Conservation (phyloP, 2,329 filamentous ascomycete genomes). For the Mariannaea sp. region DNA sequence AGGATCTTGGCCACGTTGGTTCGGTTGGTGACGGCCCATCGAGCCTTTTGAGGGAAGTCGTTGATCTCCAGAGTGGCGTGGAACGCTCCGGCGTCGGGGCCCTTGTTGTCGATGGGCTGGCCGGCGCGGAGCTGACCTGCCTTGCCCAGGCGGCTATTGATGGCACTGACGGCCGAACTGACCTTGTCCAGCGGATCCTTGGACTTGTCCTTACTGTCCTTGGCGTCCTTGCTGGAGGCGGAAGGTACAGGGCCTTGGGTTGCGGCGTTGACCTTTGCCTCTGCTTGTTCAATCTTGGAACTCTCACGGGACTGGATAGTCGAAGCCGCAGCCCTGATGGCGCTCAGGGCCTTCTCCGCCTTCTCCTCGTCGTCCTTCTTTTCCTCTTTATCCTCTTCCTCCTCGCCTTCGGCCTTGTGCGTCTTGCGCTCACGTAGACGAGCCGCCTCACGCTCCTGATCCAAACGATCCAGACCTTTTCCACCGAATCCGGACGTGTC, state of each 20-base stretch:
- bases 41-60: constrained; percentile 97
- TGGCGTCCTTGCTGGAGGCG: too few relatives aligned
- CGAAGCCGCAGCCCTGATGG: constrained; percentile 66
- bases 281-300: constrained; percentile 49
- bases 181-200: constrained; percentile 83
- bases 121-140: constrained; percentile 88
- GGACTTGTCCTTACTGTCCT: constrained; percentile 56
- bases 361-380: constrained; percentile 73
- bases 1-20: constrained; percentile 99
- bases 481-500: constrained; percentile 90
- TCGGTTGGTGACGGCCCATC: constrained; percentile 97
- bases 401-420: constrained; percentile 84
- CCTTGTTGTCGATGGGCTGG: constrained; percentile 97
- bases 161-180: constrained; percentile 85
- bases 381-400: constrained; percentile 83
- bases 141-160: constrained; percentile 87
- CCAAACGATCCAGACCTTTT: constrained; percentile 88
- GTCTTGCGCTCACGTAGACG: constrained; percentile 85
- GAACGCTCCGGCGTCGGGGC: constrained; percentile 93
- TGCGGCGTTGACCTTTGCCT: constrained; percentile 46
- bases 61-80: constrained; percentile 99
- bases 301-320: constrained; percentile 59
- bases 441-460: constrained; percentile 87
- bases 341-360: constrained; percentile 68
- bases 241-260: constrained; percentile 62